phyloP scores from a whole-genome alignment of 768 basidiomycete species.

The Pholiota molesta region DNA sequence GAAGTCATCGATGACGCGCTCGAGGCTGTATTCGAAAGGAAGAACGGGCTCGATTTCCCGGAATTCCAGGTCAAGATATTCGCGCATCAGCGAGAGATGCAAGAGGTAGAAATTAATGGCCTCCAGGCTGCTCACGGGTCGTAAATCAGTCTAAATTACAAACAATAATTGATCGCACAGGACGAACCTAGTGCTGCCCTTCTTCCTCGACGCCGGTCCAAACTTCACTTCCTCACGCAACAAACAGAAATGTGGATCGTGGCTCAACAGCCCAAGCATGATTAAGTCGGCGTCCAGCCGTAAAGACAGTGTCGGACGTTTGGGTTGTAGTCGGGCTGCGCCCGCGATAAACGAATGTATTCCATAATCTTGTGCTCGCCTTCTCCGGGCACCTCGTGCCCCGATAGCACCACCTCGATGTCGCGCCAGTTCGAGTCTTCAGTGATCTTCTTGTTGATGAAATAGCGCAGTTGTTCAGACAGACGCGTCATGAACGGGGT shows the following conservation, averaged over 20 bases:
- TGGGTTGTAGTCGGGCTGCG: slow-evolving; percentile 95
- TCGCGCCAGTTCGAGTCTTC: slow-evolving; percentile 96
- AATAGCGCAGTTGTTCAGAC: slow-evolving; percentile 93
- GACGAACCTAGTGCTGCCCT: slow-evolving; percentile 54
- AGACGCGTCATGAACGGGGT: slow-evolving; percentile 94
- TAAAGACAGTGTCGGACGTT: slow-evolving; percentile 98
- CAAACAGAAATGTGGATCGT: slow-evolving; percentile 98
- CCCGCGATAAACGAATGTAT: slow-evolving; percentile 92
- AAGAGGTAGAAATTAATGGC: slow-evolving; percentile 92
- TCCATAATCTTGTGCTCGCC: slow-evolving; percentile 99
- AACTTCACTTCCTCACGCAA: slow-evolving; percentile 98
- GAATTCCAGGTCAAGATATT: slow-evolving; percentile 98
- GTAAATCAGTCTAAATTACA: no score
- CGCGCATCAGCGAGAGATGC: slow-evolving; percentile 92
- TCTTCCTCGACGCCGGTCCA: slow-evolving; percentile 78
- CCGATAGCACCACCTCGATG: slow-evolving; percentile 91
- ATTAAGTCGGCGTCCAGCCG: slow-evolving; percentile 97
- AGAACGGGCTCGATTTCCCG: slow-evolving; percentile 64
- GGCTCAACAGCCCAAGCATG: slow-evolving; percentile 96
- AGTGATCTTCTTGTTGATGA: slow-evolving; percentile 96
- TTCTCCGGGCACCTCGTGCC: slow-evolving; percentile 98
- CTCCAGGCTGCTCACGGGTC: slow-evolving; percentile 48
- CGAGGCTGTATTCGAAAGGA: slow-evolving; percentile 85
- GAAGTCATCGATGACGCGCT: slow-evolving; percentile 97
- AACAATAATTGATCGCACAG: not conserved